A percentile compares a stretch with the other conserved stretches of the same genome.
These are phyloP conservation scores for Hygrocybe punicea DNA, from an alignment of 768 basidiomycete genomes.

Conservation along the genomic window DNA sequence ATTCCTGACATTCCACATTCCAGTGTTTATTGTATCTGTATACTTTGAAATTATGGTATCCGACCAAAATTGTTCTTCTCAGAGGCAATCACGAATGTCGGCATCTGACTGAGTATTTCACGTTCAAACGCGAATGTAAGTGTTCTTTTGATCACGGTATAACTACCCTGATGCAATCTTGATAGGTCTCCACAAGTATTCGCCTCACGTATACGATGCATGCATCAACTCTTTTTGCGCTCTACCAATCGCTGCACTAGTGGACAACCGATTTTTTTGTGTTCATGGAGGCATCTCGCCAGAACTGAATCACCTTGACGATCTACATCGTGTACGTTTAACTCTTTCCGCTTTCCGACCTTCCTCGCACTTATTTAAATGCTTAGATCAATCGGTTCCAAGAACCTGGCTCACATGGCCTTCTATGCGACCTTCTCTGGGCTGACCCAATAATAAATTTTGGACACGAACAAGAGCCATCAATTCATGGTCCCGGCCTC, in stretches of 20 bases:
- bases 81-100: conserved; percentile 97
- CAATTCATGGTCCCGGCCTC: conserved; percentile 49
- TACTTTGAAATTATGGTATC: conserved; percentile 87
- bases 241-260: conserved; percentile 84
- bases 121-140: conserved; percentile 95
- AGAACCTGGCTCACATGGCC: conserved; percentile 88
- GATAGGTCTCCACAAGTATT: conserved; percentile 88
- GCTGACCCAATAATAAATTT: conserved; percentile 89
- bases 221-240: conserved; percentile 88
- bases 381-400: conserved; percentile 82
- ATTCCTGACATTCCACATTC: background rate
- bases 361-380: conserved; percentile 8
- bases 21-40: conserved; percentile 92
- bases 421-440: conserved; percentile 95
- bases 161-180: conserved; percentile 1
- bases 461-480: conserved; percentile 69
- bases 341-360: background rate
- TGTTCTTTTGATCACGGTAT: conserved; percentile 4
- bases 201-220: conserved; percentile 79
- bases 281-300: conserved; percentile 97
- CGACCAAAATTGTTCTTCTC: conserved; percentile 74
- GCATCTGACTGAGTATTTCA: conserved; percentile 96
- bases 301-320: conserved; percentile 72
- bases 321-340: conserved; percentile 59
- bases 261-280: conserved; percentile 95